These are phyloP conservation scores for Penicillium hordei DNA, from an alignment of 2,329 filamentous ascomycete genomes.

Conservation along the genomic window DNA sequence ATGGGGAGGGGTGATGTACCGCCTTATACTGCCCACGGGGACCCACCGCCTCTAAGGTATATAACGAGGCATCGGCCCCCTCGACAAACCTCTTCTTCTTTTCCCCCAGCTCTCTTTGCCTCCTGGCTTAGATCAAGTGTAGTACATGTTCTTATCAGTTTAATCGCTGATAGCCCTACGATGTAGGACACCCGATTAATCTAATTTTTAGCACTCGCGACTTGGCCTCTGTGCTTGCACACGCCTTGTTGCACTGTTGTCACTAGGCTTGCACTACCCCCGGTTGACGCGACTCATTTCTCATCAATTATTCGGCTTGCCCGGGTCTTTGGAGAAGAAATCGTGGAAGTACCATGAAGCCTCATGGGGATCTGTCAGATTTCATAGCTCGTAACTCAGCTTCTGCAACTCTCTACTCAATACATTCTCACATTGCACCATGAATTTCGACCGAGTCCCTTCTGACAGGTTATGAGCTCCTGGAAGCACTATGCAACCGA, in stretches of 20 bases:
- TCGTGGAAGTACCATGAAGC: neutral
- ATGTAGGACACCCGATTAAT: conserved; percentile 73
- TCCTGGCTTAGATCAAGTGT: conserved; percentile 81
- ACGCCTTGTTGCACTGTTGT: conserved; percentile 65
- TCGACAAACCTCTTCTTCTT: conserved; percentile 38
- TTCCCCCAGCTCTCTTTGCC: conserved; percentile 50
- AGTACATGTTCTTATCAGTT: conserved; percentile 97
- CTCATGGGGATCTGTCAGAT: neutral
- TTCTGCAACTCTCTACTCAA: too few species aligned
- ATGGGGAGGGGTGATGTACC: neutral
- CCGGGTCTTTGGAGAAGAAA: neutral
- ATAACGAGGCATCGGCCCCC: too few species aligned
- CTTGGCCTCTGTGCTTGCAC: conserved; percentile 68
- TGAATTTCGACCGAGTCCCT: too few species aligned
- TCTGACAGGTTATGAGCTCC: too few species aligned
- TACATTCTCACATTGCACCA: too few species aligned
- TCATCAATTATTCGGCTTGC: conserved; percentile 49
- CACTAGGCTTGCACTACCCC: conserved; percentile 72
- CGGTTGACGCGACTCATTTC: conserved; percentile 62
- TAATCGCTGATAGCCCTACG: conserved; percentile 82
- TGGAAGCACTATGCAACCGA: too few species aligned
- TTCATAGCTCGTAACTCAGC: too few species aligned
- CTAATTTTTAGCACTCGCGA: conserved; percentile 66
- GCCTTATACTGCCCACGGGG: neutral
- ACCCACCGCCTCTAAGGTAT: neutral